Conservation (phyloP, 768 basidiomycete genomes). For the Cystofilobasidium macerans region DNA sequence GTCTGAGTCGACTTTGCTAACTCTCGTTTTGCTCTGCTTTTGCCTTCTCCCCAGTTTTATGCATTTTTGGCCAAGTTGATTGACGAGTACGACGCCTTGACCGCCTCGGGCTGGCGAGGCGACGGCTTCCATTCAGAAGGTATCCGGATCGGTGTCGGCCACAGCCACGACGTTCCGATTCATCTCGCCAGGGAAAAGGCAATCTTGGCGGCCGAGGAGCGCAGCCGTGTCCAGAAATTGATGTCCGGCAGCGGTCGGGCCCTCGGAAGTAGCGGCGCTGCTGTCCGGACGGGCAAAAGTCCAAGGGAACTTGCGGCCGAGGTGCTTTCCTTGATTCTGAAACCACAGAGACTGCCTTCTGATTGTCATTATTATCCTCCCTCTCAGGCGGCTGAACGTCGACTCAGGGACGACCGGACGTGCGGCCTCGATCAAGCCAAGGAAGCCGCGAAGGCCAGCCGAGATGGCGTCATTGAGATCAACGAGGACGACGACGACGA, state of each 20-base stretch:
- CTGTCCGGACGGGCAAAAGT: conserved; percentile 44
- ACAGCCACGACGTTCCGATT: conserved; percentile 58
- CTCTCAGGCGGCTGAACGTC: conserved; percentile 70
- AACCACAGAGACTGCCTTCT: not conserved
- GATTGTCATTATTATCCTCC: not conserved
- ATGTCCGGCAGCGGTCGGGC: conserved; percentile 36
- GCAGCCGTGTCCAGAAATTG: conserved; percentile 44
- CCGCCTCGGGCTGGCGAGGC: conserved; percentile 62
- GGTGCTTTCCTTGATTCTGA: conserved; percentile 5
- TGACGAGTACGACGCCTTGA: conserved; percentile 72
- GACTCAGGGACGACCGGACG: conserved; percentile 58
- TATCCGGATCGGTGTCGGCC: conserved; percentile 52
- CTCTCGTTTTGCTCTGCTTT: no score
- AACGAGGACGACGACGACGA: conserved; percentile 29
- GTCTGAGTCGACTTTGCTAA: no score
- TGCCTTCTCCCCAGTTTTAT: no score
- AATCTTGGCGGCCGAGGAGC: conserved; percentile 67
- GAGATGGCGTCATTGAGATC: conserved; percentile 2
- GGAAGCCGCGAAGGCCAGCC: conserved; percentile 30
- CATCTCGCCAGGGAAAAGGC: conserved; percentile 57
- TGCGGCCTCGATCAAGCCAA: conserved; percentile 42
- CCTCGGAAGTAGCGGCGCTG: conserved; percentile 52
- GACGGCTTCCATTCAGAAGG: conserved; percentile 84
- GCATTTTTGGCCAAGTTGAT: conserved; percentile 50
- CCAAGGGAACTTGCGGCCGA: conserved; percentile 41